Evolutionary conservation across 257 asterid species (phyloP).

Genomic region (Lycium barbarum): DNA sequence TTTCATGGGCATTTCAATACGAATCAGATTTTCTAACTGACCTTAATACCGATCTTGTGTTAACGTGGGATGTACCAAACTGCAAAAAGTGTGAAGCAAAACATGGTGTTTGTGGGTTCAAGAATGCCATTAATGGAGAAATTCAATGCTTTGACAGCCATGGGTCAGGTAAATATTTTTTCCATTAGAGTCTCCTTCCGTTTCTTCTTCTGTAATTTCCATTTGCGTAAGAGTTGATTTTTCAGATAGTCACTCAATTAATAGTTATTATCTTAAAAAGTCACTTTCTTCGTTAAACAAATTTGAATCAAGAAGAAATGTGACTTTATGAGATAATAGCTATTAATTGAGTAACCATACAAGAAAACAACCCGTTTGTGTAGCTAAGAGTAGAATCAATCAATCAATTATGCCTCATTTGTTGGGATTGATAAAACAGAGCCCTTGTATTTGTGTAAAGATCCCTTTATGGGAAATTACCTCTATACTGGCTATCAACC

Average conservation of each 20-base stretch:
- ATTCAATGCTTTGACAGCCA: slow-evolving; percentile 37
- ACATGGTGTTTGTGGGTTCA: slow-evolving; percentile 44
- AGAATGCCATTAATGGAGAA: slow-evolving; percentile 24
- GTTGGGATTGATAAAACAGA: not conserved
- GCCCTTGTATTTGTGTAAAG: not conserved
- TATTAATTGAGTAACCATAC: too few species aligned
- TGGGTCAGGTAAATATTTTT: slow-evolving; percentile 39
- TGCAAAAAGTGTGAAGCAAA: slow-evolving; percentile 50
- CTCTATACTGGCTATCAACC: not conserved
- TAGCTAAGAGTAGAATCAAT: slow-evolving; percentile 3
- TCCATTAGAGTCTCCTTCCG: not conserved
- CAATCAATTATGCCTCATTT: not conserved
- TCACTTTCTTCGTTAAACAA: too few species aligned
- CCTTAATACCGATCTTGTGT: slow-evolving; percentile 42
- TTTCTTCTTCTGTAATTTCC: not conserved
- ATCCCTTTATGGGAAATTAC: too few species aligned
- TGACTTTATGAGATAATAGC: too few species aligned
- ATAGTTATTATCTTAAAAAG: too few species aligned
- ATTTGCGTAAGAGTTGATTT: too few species aligned
- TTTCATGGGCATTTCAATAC: slow-evolving; percentile 43
- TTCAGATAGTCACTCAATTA: too few species aligned
- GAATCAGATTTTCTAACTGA: slow-evolving; percentile 35
- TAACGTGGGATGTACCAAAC: slow-evolving; percentile 50
- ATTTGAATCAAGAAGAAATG: too few species aligned
- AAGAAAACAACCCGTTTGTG: not conserved